A percentile compares a stretch with the other conserved stretches of the same genome.
Conservation (phyloP, 768 basidiomycete species). For the Candolleomyces eurysporus region DNA sequence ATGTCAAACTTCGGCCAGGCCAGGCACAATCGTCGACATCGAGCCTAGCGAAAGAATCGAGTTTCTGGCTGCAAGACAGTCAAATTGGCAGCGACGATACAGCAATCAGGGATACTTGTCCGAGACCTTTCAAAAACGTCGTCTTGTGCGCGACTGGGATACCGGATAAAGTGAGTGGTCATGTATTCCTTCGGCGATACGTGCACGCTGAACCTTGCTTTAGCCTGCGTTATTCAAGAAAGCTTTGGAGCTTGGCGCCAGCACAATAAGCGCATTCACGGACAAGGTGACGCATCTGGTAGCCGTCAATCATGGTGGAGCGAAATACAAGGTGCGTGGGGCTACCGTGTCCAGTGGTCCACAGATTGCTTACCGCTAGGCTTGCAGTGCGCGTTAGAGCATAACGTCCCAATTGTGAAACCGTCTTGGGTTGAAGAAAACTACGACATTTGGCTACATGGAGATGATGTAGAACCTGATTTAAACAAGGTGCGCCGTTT, state of each 20-base stretch:
- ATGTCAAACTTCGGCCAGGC: slow-evolving; percentile 75
- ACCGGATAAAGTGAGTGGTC: slow-evolving; percentile 61
- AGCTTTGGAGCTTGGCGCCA: slow-evolving; percentile 80
- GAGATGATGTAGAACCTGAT: slow-evolving; percentile 66
- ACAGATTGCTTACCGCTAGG: slow-evolving; percentile 6
- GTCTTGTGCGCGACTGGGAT: slow-evolving; percentile 76
- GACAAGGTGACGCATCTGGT: slow-evolving; percentile 87
- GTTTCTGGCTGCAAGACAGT: slow-evolving; percentile 46
- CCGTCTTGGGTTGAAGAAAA: slow-evolving; percentile 76
- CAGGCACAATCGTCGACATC: slow-evolving; percentile 33
- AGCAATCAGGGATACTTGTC: slow-evolving; percentile 47
- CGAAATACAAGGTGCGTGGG: slow-evolving; percentile 71
- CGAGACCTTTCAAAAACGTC: slow-evolving; percentile 67
- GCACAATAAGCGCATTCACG: slow-evolving; percentile 68
- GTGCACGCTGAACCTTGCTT: not conserved
- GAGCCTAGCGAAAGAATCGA: slow-evolving; percentile 28
- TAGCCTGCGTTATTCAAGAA: slow-evolving; percentile 73
- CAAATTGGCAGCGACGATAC: slow-evolving; percentile 48
- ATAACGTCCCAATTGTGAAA: slow-evolving; percentile 74
- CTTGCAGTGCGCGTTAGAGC: slow-evolving; percentile 75
- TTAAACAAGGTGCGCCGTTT: slow-evolving; percentile 50
- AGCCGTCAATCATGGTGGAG: slow-evolving; percentile 69
- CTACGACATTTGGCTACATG: slow-evolving; percentile 73
- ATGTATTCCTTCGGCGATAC: not conserved
- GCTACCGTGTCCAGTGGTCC: not conserved